phyloP scores from a whole-genome alignment of 176 grass and related monocot species.

The Triticum turgidum region DNA sequence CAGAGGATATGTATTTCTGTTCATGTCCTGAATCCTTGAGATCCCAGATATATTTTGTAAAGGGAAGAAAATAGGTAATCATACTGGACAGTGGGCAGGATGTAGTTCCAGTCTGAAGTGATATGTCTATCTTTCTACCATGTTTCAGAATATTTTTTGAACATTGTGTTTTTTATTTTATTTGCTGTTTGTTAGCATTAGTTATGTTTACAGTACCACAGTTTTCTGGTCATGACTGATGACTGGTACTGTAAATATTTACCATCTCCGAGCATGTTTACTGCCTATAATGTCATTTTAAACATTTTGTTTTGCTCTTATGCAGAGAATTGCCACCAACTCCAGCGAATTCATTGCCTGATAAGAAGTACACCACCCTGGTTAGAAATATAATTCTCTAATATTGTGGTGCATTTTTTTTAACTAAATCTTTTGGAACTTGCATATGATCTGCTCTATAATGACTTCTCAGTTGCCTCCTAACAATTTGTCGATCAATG shows the following conservation, averaged over 20 bases:
- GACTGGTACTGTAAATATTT: background rate
- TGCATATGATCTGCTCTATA: background rate
- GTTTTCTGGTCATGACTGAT: background rate
- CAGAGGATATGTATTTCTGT: background rate
- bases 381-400: conserved; percentile 48
- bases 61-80: background rate
- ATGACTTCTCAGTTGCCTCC: background rate
- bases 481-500: conserved; percentile 20
- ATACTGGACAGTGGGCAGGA: background rate
- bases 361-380: conserved; percentile 74
- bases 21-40: background rate
- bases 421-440: background rate
- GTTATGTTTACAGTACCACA: background rate
- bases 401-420: conserved; percentile 18
- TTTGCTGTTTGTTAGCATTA: background rate
- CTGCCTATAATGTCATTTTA: background rate
- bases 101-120: background rate
- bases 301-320: conserved; percentile 23
- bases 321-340: conserved; percentile 67
- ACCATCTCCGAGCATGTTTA: conserved; percentile 1
- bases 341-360: conserved; percentile 50
- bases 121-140: background rate
- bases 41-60: background rate
- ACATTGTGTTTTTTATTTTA: background rate
- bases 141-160: background rate